Evolutionary conservation across 208 protist genomes (phyloP).

Genomic region (Leptomonas seymouri): DNA sequence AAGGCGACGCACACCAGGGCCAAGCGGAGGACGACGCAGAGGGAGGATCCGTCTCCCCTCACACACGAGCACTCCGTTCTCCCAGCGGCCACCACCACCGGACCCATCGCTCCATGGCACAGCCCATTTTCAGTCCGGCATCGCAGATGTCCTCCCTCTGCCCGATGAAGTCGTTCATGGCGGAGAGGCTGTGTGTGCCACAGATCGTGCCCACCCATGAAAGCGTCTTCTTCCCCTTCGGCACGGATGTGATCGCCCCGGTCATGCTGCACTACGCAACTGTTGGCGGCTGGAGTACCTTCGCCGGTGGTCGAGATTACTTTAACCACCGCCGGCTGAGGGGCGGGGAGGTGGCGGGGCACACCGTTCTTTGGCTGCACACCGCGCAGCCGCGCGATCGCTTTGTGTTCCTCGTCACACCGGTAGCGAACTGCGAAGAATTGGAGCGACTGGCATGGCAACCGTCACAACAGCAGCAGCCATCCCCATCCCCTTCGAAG

Average conservation of each 20-base stretch:
- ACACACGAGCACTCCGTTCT: no score
- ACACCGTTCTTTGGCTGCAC: conserved; percentile 73
- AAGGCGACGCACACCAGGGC: no score
- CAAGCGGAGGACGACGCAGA: no score
- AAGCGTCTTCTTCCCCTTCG: conserved; percentile 69
- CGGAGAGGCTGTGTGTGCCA: conserved; percentile 12
- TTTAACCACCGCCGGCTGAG: conserved; percentile 64
- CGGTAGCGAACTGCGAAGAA: conserved; percentile 36
- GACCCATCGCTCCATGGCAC: no score
- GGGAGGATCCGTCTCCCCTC: no score
- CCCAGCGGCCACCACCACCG: no score
- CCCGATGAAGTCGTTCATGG: no score
- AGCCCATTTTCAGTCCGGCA: no score
- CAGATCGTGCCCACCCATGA: conserved; percentile 37
- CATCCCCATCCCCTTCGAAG: no score
- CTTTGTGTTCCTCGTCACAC: conserved; percentile 76
- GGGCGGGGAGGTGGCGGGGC: conserved; percentile 61
- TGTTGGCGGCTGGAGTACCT: conserved; percentile 63
- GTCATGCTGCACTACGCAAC: conserved; percentile 70
- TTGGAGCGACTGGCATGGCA: not conserved
- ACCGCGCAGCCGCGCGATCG: conserved; percentile 52
- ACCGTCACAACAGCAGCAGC: no score
- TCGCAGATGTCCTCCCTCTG: not conserved
- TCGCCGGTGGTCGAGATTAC: conserved; percentile 62
- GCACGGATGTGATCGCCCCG: conserved; percentile 50